Evolutionary conservation across 345 rosid genomes (phyloP), one percentile per base, ranked within the genome.

Genomic region (Schrenkiella parvula): DNA sequence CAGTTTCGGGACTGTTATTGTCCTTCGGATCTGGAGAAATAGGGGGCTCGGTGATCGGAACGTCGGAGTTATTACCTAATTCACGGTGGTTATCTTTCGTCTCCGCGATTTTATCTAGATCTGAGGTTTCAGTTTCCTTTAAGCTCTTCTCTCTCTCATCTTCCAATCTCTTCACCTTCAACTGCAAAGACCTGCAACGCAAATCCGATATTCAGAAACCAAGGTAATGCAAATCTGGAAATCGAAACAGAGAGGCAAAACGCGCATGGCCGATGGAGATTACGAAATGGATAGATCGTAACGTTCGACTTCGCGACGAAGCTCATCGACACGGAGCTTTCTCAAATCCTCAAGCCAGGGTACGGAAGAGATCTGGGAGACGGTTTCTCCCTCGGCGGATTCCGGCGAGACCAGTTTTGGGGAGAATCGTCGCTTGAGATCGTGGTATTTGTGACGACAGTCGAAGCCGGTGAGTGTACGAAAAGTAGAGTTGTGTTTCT

Each of bases 101-200:
- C 35, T 71, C 66, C 56, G 12, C 56, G 66, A 64, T 13, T 64
- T 56, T 70, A 15, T 22, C 68, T 44, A 77, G 92, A 89, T 89
- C 96, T 83, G 86, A 75, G 22, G 59, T 70, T 4, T 57, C 78
- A 2, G 56, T 73, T 15, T 22, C 59, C 51, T 74, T 61, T 71
- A 73, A 57, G 74, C 81, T 70, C 66, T 64, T 66, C 34, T 82
- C 87, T 23, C 84, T 76, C 54, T 89, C 93, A 17, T 89, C 89
- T 26, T 84, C 86, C 67, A 87, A 75, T 78, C 79, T 76, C 80
- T 86, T 87, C 80, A 89, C 93, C 79, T 87, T 86, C 72, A 71
- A 66, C 80, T 86, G 88, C 75, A 89, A 75, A 1, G 91, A 83
- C 71, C 79, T 75, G 64, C 1, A 23, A 4, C 60, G 46, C 28